A percentile compares a stretch with the other conserved stretches of the same genome.
These are phyloP conservation scores for Coniochaeta sp. DNA, from an alignment of 2,329 filamentous ascomycete species.

Conservation along the genomic window DNA sequence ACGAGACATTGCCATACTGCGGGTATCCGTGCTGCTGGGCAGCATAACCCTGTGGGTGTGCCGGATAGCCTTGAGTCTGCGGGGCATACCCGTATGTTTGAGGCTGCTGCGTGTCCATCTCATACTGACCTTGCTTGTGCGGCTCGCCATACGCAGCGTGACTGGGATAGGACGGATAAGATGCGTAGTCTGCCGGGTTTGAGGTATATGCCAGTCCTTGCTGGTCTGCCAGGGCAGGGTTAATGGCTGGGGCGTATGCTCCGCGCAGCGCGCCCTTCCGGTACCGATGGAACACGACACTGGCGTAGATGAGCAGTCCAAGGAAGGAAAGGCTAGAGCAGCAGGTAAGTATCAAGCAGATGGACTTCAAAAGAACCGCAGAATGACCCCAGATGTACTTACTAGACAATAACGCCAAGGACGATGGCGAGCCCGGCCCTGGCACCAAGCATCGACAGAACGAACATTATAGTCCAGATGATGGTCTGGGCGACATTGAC, in stretches of 20 bases:
- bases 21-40: neutral
- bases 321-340: conserved; percentile 20
- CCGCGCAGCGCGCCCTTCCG: conserved; percentile 14
- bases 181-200: neutral
- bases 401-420: conserved; percentile 19
- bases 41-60: neutral
- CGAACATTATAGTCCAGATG: conserved; percentile 18
- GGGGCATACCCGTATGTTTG: neutral
- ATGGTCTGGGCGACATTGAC: conserved; percentile 19
- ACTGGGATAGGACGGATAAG: neutral
- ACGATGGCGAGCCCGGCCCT: conserved; percentile 6
- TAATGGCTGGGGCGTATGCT: conserved; percentile 8
- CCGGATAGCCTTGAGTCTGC: neutral
- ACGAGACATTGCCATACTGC: neutral
- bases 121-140: neutral
- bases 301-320: conserved; percentile 23
- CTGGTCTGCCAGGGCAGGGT: neutral
- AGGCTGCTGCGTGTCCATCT: neutral
- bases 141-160: neutral
- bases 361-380: neutral
- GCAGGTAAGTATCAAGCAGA: neutral
- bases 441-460: conserved; percentile 15
- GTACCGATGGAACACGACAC: conserved; percentile 20
- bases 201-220: neutral
- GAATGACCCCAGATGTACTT: conserved; percentile 4